These are phyloP conservation scores for Podospora tetraspora DNA, from an alignment of 495 filamentous ascomycete genomes.

Conservation along the genomic window DNA sequence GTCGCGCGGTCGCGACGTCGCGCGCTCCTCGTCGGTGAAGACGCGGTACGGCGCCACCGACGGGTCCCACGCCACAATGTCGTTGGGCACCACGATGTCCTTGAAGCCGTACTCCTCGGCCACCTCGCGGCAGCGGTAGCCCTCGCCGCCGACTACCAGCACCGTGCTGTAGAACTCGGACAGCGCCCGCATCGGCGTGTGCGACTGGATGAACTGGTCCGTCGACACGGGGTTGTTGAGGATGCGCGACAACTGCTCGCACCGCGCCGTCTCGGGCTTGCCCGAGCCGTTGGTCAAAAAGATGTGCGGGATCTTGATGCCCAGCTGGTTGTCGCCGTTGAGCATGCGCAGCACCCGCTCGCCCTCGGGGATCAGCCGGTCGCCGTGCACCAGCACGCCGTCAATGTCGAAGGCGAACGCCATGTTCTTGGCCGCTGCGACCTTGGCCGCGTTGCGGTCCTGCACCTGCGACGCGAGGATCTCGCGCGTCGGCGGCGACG, in stretches of 20 bases:
- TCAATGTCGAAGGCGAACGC: constrained; percentile 65
- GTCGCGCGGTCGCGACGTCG: constrained; percentile 55
- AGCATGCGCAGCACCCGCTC: constrained; percentile 55
- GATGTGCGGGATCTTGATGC: constrained; percentile 66
- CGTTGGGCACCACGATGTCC: constrained; percentile 60
- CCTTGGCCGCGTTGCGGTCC: constrained; percentile 64
- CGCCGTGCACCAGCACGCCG: constrained; percentile 60
- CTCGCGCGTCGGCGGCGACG: constrained; percentile 54
- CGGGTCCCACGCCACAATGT: constrained; percentile 58
- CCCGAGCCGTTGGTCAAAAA: constrained; percentile 65
- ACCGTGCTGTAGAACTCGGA: constrained; percentile 62
- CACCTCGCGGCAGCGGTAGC: constrained; percentile 61
- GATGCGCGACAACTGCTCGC: constrained; percentile 54
- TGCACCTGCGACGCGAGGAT: constrained; percentile 69
- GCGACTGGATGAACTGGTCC: constrained; percentile 64
- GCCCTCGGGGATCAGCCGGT: constrained; percentile 58
- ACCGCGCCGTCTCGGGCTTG: constrained; percentile 54
- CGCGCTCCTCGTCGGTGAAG: constrained; percentile 54
- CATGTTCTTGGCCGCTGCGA: constrained; percentile 59
- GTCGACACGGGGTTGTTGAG: constrained; percentile 52
- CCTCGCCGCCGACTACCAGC: constrained; percentile 61
- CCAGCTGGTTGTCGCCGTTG: constrained; percentile 63
- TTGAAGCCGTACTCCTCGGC: constrained; percentile 62
- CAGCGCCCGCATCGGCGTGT: constrained; percentile 63
- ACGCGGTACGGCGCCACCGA: constrained; percentile 60